Evolutionary conservation across 2,329 filamentous ascomycete species (phyloP), one percentile per base, ranked within the genome.

Genomic region (Verruconis gallopava): DNA sequence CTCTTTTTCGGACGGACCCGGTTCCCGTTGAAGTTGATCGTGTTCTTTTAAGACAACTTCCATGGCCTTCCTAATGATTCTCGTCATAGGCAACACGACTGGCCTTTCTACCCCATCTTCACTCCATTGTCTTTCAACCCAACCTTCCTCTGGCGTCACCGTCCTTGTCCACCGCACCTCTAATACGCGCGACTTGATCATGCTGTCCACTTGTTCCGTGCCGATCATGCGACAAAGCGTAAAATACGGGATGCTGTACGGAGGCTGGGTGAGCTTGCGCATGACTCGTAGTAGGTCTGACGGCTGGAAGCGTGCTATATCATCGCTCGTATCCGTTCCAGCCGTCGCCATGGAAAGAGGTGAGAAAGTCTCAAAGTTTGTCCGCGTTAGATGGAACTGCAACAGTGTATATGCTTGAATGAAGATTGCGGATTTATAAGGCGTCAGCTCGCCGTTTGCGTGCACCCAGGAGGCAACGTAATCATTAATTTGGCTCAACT

Each of bases 21-120:
- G n/a, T n/a, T n/a, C n/a, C n/a, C n/a, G n/a, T n/a, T n/a, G n/a
- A n/a, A 30, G 25, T 13, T 18, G 15, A 12, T 40, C 38, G 11
- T 30, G 14, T 28, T 40, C 38, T 2, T 28, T 11, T 18, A 40
- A 33, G 12, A 32, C 38, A 32, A 40, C 19, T 21, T 40, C 38
- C 38, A 40, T 40, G 20, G 38, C 38, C n/a, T 28, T 40, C 18
- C 38, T 40, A 14, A 40, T 28, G 15, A 40, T 40, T 28, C 38
- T 33, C 21, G 38, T 40, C 38, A 40, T 40, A n/a, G 38, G 38
- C 5, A 40, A 32, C 6, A 40, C 38, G 32, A 40, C 32, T 6
- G 38, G 38, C 17, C 38, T 40, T 19, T 40, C 38, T 12, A 40
- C 18, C 3, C 38, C 38, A 33, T 40, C 38, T 20, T 19, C 17